Evolutionary conservation across 805 yeast genomes (phyloP).

Genomic region (Teunomyces tritomae): DNA sequence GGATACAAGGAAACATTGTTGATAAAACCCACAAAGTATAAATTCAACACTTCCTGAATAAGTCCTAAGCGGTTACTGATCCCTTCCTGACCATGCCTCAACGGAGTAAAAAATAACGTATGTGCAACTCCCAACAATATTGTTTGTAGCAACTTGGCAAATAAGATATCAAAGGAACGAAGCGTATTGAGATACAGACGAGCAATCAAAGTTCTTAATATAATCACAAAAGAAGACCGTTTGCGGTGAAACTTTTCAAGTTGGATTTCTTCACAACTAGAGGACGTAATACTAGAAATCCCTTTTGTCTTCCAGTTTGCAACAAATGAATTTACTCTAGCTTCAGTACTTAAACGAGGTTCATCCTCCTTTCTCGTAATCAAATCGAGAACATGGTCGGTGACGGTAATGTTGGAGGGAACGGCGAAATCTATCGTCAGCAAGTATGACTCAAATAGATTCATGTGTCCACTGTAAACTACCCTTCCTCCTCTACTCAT

Average conservation of each 20-base stretch:
- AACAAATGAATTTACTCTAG: slow-evolving; percentile 24
- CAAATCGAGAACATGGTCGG: slow-evolving; percentile 20
- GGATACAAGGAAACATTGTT: slow-evolving; percentile 25
- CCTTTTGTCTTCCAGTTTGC: slow-evolving; percentile 22
- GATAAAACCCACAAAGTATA: slow-evolving; percentile 24
- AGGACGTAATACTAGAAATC: not conserved
- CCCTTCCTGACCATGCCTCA: slow-evolving; percentile 17
- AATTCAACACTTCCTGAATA: slow-evolving; percentile 20
- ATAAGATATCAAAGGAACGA: slow-evolving; percentile 19
- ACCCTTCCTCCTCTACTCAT: slow-evolving; percentile 24
- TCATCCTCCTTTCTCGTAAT: slow-evolving; percentile 47
- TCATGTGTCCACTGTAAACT: slow-evolving; percentile 18
- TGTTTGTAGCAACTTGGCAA: slow-evolving; percentile 19
- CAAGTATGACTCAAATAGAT: slow-evolving; percentile 12
- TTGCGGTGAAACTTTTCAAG: slow-evolving; percentile 1
- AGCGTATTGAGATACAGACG: slow-evolving; percentile 19
- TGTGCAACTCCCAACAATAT: slow-evolving; percentile 17
- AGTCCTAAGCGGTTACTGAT: slow-evolving; percentile 24
- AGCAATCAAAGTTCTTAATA: slow-evolving; percentile 14
- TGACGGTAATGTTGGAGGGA: slow-evolving; percentile 14
- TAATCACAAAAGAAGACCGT: slow-evolving; percentile 4
- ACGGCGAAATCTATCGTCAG: slow-evolving; percentile 10
- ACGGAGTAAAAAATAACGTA: slow-evolving; percentile 24
- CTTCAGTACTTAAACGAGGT: slow-evolving; percentile 16
- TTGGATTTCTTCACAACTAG: not conserved